phyloP scores from a whole-genome alignment of 2,329 filamentous ascomycete genomes.

The Scytalidium sp. region DNA sequence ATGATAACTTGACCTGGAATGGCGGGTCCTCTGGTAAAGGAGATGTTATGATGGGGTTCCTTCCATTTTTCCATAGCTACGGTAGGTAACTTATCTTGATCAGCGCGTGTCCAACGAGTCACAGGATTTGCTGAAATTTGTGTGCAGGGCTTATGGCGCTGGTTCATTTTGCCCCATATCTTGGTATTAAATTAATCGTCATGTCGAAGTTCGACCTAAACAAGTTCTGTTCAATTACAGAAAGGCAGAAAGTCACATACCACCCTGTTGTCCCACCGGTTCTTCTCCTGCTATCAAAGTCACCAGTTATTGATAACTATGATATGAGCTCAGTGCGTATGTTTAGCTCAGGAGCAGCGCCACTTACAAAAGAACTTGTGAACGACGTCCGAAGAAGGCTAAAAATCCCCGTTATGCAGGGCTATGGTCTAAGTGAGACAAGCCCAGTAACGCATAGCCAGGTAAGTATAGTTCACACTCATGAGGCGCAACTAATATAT shows the following conservation, averaged over 20 bases:
- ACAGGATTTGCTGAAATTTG: conserved; percentile 8
- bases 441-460: conserved; percentile 72
- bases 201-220: conserved; percentile 78
- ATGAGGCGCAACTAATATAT: background rate
- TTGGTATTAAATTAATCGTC: conserved; percentile 63
- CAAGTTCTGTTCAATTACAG: conserved; percentile 70
- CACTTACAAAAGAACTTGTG: conserved; percentile 74
- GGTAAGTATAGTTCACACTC: conserved; percentile 40
- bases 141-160: conserved; percentile 59
- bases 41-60: conserved; percentile 70
- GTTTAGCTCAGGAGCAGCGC: conserved; percentile 82
- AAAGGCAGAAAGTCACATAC: conserved; percentile 70
- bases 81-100: background rate
- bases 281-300: conserved; percentile 73
- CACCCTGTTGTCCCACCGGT: conserved; percentile 80
- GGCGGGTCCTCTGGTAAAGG: conserved; percentile 53
- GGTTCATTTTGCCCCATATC: conserved; percentile 62
- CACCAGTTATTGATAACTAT: conserved; percentile 73
- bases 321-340: conserved; percentile 75
- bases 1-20: conserved; percentile 49
- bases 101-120: background rate
- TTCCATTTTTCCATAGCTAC: conserved; percentile 82
- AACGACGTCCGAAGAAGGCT: conserved; percentile 70
- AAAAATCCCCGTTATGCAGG: conserved; percentile 78
- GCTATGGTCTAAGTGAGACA: conserved; percentile 86